phyloP scores from a whole-genome alignment of 2,329 filamentous ascomycete species.

The Celoporthe dispersa region DNA sequence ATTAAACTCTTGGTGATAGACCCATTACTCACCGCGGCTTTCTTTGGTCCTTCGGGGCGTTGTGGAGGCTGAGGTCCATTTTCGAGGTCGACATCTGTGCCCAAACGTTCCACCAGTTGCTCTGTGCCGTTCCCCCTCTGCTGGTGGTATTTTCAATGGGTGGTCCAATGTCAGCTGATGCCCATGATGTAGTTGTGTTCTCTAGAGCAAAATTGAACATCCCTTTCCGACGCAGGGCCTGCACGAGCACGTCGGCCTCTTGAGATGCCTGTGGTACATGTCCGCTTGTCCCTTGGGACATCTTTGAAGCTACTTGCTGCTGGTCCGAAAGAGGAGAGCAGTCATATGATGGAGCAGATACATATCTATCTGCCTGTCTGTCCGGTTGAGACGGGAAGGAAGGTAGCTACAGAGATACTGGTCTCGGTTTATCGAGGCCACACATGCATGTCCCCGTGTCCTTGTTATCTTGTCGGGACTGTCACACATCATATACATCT shows the following conservation, averaged over 20 bases:
- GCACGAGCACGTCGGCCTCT: neutral
- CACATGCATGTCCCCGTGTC: neutral
- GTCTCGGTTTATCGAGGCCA: neutral
- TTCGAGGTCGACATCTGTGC: conserved; percentile 62
- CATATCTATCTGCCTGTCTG: neutral
- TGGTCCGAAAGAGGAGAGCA: neutral
- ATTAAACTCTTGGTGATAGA: conserved; percentile 49
- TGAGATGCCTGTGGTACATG: neutral
- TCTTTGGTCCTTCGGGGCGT: conserved; percentile 45
- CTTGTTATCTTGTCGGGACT: neutral
- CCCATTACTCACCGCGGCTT: conserved; percentile 73
- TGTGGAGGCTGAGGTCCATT: conserved; percentile 74
- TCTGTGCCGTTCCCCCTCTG: neutral
- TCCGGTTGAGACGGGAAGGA: neutral
- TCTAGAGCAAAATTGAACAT: neutral
- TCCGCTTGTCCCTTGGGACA: neutral
- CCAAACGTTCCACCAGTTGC: neutral
- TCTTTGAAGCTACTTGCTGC: neutral
- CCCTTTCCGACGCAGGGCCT: neutral
- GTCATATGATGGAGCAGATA: neutral
- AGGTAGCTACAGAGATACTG: neutral
- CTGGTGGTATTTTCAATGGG: neutral
- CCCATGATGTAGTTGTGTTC: neutral
- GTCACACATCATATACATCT: neutral
- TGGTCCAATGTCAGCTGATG: neutral